Evolutionary conservation across 192 early-diverging fungal species (phyloP), one percentile per base, ranked within the genome.

Genomic region (Coemansia sp.): DNA sequence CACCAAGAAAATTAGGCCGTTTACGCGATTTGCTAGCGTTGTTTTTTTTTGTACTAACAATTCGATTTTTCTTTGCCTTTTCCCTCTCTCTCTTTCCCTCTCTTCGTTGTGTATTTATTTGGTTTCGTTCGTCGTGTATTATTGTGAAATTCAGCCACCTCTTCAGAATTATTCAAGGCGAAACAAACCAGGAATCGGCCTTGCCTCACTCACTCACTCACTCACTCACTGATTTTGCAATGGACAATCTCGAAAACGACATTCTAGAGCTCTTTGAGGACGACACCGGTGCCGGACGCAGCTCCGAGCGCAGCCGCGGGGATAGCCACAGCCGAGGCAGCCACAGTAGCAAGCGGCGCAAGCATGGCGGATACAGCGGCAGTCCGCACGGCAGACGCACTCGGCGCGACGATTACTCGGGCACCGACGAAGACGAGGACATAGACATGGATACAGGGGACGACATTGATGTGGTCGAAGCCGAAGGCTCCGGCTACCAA

Each of bases 231-330:
- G 20, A 7, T 16, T 49, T 23, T 26, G 18, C 14, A 35, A 75
- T 68, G 64, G 77, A 80, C 56, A 74, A 75, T 36, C 44, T 80
- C 9, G 77, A 80, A 67, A 80, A 75, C 65, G 77, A 80, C 43
- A 80, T 80, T 67, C 57, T 80, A 18, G 77, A 80, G 65, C 77
- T 80, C 12, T 80, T 80, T 36, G 77, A 80, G 51, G 69, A 68
- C 49, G 72, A 69, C 43, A 23, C 63, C 10, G 67, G 59, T 16
- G 59, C 63, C 11, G 60, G 48, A 8, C 64, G 74, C 60, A 66
- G 60, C 51, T 51, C 59, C 24, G 63, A 70, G 60, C 68, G 69
- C 53, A 67, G 65, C n/a, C 75, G 67, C 43, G 56, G 64, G 4
- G 64, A 73, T 18, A 64, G 68, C 44, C 69, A 62, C 63, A 68